A percentile compares a stretch with the other conserved stretches of the same genome.
phyloP scores from a whole-genome alignment of 2,329 filamentous ascomycete species.

The Cladophialophora carrionii region DNA sequence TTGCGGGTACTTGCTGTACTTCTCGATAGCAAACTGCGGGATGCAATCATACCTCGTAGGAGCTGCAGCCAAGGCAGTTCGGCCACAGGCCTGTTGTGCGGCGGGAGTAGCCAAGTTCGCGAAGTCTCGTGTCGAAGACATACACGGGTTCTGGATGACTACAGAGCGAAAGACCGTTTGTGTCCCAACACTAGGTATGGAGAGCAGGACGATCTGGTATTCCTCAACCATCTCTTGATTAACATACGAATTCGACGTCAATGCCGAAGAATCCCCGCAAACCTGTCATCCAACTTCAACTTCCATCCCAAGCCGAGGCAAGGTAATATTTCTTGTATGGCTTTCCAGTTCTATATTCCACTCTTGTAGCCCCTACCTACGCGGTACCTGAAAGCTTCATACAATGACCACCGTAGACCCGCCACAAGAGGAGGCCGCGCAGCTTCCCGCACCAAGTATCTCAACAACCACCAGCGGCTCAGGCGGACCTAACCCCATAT shows the following conservation, averaged over 20 bases:
- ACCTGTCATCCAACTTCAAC: background rate
- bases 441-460: background rate
- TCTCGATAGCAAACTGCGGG: background rate
- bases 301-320: background rate
- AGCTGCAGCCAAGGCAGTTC: background rate
- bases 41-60: too few species aligned
- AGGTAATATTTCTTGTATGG: background rate
- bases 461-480: background rate
- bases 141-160: background rate
- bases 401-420: background rate
- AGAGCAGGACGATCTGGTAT: too few species aligned
- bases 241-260: background rate
- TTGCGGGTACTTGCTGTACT: too few species aligned
- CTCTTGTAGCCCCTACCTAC: background rate
- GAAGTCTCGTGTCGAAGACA: background rate
- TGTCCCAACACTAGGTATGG: background rate
- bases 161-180: background rate
- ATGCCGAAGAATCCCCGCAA: constrained; percentile 2
- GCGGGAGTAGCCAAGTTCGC: background rate
- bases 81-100: background rate
- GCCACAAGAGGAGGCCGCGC: background rate
- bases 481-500: background rate
- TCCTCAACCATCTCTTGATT: too few species aligned
- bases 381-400: background rate
- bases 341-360: background rate